Conservation (phyloP, 2,329 filamentous ascomycete genomes). For the Aspergillus sp. region DNA sequence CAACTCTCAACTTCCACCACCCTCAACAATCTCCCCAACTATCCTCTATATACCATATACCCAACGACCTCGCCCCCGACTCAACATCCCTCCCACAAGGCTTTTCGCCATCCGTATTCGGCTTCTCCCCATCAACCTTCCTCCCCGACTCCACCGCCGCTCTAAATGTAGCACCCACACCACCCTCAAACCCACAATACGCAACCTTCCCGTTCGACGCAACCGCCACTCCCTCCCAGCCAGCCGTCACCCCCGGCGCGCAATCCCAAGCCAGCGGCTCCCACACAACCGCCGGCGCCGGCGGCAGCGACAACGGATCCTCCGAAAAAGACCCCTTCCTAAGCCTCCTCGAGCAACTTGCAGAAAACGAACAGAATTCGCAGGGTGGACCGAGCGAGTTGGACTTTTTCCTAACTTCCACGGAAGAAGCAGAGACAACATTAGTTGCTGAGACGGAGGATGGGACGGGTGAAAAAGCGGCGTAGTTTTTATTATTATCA, state of each 20-base stretch:
- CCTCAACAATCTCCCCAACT: slow-evolving; percentile 11
- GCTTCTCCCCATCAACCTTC: slow-evolving; percentile 28
- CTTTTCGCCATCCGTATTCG: slow-evolving; percentile 38
- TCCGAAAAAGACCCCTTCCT: slow-evolving; percentile 79
- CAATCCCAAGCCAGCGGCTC: slow-evolving; percentile 38
- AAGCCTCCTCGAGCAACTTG: slow-evolving; percentile 72
- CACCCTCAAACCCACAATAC: slow-evolving; percentile 29
- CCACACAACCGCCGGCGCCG: slow-evolving; percentile 29
- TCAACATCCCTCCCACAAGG: slow-evolving; percentile 5
- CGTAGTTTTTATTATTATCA: no score
- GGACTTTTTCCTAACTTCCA: slow-evolving; percentile 65
- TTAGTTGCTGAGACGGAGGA: neutral
- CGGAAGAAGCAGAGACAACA: neutral
- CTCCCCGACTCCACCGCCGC: slow-evolving; percentile 18
- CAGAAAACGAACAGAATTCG: slow-evolving; percentile 65
- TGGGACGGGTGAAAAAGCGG: no score
- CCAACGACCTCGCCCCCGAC: neutral
- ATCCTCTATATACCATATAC: slow-evolving; percentile 9
- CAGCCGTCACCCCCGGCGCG: slow-evolving; percentile 33
- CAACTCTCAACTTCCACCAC: slow-evolving; percentile 11
- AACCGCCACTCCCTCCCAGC: slow-evolving; percentile 6
- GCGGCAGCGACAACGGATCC: slow-evolving; percentile 32
- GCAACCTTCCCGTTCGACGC: slow-evolving; percentile 36
- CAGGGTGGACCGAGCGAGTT: slow-evolving; percentile 67
- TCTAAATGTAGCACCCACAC: slow-evolving; percentile 22